phyloP scores from a whole-genome alignment of 2,329 filamentous ascomycete genomes.

The Chaetomium strumarium region DNA sequence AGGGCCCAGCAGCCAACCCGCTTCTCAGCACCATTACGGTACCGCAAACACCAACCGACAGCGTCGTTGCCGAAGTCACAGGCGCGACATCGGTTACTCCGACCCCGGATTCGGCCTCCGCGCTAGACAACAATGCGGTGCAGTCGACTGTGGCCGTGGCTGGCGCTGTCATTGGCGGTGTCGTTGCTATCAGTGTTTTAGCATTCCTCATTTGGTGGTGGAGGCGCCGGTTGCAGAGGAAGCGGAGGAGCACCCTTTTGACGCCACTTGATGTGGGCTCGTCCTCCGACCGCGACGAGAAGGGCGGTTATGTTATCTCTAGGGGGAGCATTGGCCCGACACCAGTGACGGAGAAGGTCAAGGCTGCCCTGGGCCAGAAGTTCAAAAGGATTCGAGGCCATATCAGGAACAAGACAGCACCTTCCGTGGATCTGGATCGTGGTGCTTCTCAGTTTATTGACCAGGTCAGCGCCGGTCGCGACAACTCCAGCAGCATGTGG shows the following conservation, averaged over 20 bases:
- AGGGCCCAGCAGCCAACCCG: slow-evolving; percentile 14
- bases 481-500: slow-evolving; percentile 25
- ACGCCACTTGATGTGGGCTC: slow-evolving; percentile 40
- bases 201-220: slow-evolving; percentile 47
- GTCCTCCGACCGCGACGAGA: slow-evolving; percentile 25
- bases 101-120: slow-evolving; percentile 17
- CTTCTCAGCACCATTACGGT: slow-evolving; percentile 20
- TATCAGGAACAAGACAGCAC: slow-evolving; percentile 30
- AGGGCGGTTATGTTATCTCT: slow-evolving; percentile 37
- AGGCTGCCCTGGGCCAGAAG: slow-evolving; percentile 35
- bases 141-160: slow-evolving; percentile 41
- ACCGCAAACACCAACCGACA: slow-evolving; percentile 15
- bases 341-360: slow-evolving; percentile 37
- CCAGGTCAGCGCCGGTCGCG: slow-evolving; percentile 30
- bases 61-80: slow-evolving; percentile 12
- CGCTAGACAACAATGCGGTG: slow-evolving; percentile 24
- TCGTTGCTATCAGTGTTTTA: slow-evolving; percentile 41
- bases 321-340: slow-evolving; percentile 46
- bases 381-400: slow-evolving; percentile 32
- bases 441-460: slow-evolving; percentile 49
- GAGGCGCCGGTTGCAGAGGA: slow-evolving; percentile 37
- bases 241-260: slow-evolving; percentile 43
- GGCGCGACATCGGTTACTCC: slow-evolving; percentile 17
- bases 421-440: slow-evolving; percentile 45
- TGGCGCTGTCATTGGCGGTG: slow-evolving; percentile 46